These are phyloP conservation scores for Rhodomyrtus psidioides DNA, from an alignment of 441 rosid species.

Conservation along the genomic window DNA sequence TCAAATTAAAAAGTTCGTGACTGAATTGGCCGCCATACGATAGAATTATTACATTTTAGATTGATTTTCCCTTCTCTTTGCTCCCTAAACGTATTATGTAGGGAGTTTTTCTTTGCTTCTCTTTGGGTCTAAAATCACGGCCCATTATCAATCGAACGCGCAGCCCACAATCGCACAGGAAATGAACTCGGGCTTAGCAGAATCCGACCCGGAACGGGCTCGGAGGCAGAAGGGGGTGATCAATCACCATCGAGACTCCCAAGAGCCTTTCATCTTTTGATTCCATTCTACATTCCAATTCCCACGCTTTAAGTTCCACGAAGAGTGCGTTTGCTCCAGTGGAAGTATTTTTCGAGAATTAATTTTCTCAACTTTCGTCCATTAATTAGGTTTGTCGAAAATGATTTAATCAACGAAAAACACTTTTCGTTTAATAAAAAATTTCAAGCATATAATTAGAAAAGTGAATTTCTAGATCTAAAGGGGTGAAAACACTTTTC, in stretches of 20 bases:
- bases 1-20: no score
- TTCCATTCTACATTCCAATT: background rate
- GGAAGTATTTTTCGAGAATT: no score
- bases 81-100: background rate
- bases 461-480: no score
- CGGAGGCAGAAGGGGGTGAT: no score
- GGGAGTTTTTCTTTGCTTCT: background rate
- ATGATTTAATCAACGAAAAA: no score
- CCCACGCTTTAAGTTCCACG: background rate
- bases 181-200: background rate
- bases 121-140: background rate
- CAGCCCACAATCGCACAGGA: background rate
- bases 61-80: background rate
- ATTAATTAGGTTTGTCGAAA: no score
- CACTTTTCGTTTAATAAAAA: no score
- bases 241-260: no score
- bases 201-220: background rate
- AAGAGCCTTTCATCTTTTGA: background rate
- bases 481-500: no score
- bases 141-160: background rate
- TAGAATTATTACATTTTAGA: background rate
- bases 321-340: no score
- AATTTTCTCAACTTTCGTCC: no score
- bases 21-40: background rate
- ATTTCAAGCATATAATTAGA: no score